Evolutionary conservation across 176 grass and related monocot species (phyloP).

Genomic region (Metroxylon sagu): DNA sequence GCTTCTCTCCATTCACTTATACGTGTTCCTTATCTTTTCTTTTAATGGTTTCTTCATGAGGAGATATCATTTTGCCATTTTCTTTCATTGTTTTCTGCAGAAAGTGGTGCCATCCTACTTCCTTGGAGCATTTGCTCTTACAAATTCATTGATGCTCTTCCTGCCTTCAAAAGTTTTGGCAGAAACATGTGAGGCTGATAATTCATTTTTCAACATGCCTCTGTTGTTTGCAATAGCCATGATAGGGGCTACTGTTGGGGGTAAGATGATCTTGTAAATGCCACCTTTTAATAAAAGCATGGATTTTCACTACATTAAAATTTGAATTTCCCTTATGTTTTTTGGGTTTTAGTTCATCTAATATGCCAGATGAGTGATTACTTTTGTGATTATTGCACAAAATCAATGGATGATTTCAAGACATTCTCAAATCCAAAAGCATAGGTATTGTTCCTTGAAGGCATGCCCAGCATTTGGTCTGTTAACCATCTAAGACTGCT

Average conservation of each 20-base stretch:
- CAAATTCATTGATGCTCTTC: slow-evolving; percentile 32
- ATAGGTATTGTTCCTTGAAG: too few species aligned
- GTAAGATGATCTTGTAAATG: slow-evolving; percentile 25
- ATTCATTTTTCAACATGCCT: slow-evolving; percentile 83
- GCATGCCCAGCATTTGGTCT: too few species aligned
- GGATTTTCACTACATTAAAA: too few species aligned
- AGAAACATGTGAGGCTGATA: slow-evolving; percentile 60
- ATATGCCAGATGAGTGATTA: too few species aligned
- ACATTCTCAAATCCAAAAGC: too few species aligned
- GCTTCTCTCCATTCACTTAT: too few species aligned
- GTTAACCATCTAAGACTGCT: too few species aligned
- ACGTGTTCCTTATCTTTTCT: background rate
- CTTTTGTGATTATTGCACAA: too few species aligned
- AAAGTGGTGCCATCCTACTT: slow-evolving; percentile 30
- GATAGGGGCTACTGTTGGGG: slow-evolving; percentile 93
- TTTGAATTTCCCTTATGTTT: too few species aligned
- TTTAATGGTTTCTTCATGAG: slow-evolving; percentile 9
- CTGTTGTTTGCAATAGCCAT: slow-evolving; percentile 85
- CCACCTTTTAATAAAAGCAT: too few species aligned
- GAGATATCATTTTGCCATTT: background rate
- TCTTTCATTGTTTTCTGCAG: slow-evolving; percentile 27
- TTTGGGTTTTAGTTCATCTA: too few species aligned
- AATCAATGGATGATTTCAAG: too few species aligned
- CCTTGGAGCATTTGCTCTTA: slow-evolving; percentile 32
- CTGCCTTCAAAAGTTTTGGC: slow-evolving; percentile 54